Base-by-base conservation (phyloP, 2,329 filamentous ascomycete species). In the Teratosphaeria epicoccoides region DNA sequence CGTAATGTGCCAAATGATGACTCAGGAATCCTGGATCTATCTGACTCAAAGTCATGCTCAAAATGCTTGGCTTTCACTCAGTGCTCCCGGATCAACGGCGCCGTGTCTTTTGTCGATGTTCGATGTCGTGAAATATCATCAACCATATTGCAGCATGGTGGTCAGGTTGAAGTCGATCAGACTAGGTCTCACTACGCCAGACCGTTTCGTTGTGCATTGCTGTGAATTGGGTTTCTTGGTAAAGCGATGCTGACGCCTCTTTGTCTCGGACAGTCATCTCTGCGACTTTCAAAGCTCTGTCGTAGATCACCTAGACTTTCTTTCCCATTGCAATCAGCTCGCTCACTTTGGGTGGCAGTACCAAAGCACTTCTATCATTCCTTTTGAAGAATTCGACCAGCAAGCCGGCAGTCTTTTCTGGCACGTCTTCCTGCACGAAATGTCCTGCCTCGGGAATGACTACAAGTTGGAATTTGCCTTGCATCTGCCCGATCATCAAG, bases 401-500 rank as follows among this genome's bases (percentile, higher is more conserved):
- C 7, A 88, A 79, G 60, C 85, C 76, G 0, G 93, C 93, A 43
- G 86, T 94, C 74, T 91, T 94, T 63, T 89, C 86, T 0, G 93
- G 90, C 47, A 91, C 79, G 67, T 98, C 93, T 68, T 98, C 93
- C 59, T 98, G 93, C 51, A 98, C 82, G 64, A 98, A 98, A 68
- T 98, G 93, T 0, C 93, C 93, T 1, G 93, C 89, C 66, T 95
- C 88, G 0, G 93, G 90, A 61, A 97, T 87, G 6, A 98, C 90
- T 61, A 95, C 87, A 45, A 98, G 74, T 52, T 95, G 89, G 66
- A 97, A 98, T 76, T 97, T 97, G 4, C 90, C 90, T 75, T 96
- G 90, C 90, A 96, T 96, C 71, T 96, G 90, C 14, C 90, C 90
- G 67, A 96, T 95, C 68, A 88, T 95, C 63, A 96, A 71, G 64